Evolutionary conservation across 2,329 filamentous ascomycete genomes (phyloP).

Genomic region (Aspergillus quadricinctus): DNA sequence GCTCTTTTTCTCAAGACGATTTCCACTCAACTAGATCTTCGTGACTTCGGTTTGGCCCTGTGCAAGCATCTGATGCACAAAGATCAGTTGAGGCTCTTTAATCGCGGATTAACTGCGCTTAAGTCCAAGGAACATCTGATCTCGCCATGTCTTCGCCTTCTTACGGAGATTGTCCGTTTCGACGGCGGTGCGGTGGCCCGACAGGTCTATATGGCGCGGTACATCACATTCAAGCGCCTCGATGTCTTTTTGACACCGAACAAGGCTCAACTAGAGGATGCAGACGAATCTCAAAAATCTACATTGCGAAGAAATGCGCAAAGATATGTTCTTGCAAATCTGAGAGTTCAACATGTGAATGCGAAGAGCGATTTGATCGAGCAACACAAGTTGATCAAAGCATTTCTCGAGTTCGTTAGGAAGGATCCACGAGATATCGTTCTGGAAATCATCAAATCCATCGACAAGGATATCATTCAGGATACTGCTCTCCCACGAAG

Average conservation of each 20-base stretch:
- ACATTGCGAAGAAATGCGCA: conserved; percentile 80
- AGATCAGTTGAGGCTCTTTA: conserved; percentile 73
- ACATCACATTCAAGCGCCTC: conserved; percentile 74
- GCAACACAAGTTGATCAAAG: conserved; percentile 64
- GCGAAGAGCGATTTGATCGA: conserved; percentile 79
- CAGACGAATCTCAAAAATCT: conserved; percentile 65
- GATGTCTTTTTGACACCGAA: conserved; percentile 76
- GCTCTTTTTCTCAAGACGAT: conserved; percentile 76
- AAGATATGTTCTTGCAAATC: conserved; percentile 71
- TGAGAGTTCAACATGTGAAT: conserved; percentile 72
- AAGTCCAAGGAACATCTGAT: conserved; percentile 85
- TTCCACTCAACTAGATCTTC: conserved; percentile 68
- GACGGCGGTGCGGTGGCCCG: conserved; percentile 80
- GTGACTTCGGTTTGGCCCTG: conserved; percentile 69
- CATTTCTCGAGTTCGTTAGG: conserved; percentile 70
- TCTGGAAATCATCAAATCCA: conserved; percentile 65
- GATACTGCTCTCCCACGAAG: conserved; percentile 70
- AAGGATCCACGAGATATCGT: conserved; percentile 74
- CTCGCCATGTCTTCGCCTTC: conserved; percentile 77
- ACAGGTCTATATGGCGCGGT: conserved; percentile 70
- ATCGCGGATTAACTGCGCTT: conserved; percentile 71
- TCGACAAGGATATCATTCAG: conserved; percentile 67
- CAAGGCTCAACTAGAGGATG: conserved; percentile 48
- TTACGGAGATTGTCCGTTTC: conserved; percentile 79
- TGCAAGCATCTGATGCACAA: conserved; percentile 78